Evolutionary conservation across 208 protist species (phyloP), one percentile per base, ranked within the genome.

Genomic region (Leishmania turanica): DNA sequence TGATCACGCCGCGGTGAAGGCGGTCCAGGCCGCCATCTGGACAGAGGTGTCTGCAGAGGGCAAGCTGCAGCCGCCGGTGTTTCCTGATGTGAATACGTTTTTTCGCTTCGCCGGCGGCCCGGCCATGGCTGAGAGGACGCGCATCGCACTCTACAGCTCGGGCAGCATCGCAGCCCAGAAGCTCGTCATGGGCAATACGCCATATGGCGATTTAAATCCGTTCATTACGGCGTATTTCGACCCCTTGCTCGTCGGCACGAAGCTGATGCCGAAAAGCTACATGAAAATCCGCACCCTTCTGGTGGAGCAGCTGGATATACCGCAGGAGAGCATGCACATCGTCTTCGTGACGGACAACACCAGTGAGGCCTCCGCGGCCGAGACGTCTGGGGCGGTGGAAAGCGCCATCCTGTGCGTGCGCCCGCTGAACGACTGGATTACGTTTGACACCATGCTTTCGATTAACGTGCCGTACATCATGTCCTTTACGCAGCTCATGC

Each of bases 171-270:
- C 62, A 1, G 87, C 95, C 11, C 96, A 98, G 85, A 85, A 94
- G 78, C 72, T 96, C 31, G 54, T 98, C 4, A 93, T 98, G 83
- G 65, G 71, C 6, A 40, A 96, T 84, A 91, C 91, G 15, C 47
- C 37, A 11, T 54, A 90, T 51, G 97, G 96, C 11, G 89, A 98
- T 69, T 68, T 98, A 13, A 84, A 89, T 8, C 87, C 90, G 9
- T 90, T 89, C 71, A 83, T 98, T 19, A 49, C 69, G n/a, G 92
- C 86, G 17, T 93, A 97, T 88, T 92, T 96, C 31, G 97, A 99
- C 73, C 90, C 93, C 6, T 89, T 73, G 3, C 89, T 74, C 13
- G 91, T 92, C 11, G 96, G 96, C 8, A 82, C 84, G 21, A 96
- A 95, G 82, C 54, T 92, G n/a, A 84, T 87, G 31, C 75, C 89